phyloP scores from a whole-genome alignment of 345 rosid genomes.

The Mallotus nudiflorus region DNA sequence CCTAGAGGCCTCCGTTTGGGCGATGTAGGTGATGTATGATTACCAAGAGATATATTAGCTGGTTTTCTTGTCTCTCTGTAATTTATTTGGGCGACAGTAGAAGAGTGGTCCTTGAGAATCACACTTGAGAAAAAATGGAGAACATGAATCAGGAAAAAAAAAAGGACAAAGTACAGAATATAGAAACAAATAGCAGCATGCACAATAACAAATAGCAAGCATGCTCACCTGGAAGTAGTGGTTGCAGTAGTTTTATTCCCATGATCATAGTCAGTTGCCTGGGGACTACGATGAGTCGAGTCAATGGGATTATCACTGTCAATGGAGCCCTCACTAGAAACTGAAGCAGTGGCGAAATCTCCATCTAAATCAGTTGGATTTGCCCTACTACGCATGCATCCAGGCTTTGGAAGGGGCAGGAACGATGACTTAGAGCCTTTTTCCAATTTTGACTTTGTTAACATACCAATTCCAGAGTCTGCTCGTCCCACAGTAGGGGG shows the following conservation, averaged over 20 bases:
- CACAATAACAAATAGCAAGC: not conserved
- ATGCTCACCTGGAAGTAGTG: conserved; percentile 32
- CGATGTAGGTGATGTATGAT: conserved; percentile 58
- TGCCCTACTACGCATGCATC: conserved; percentile 10
- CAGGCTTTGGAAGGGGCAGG: conserved; percentile 29
- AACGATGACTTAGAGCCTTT: conserved; percentile 16
- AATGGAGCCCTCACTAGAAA: conserved; percentile 26
- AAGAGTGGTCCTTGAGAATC: conserved; percentile 53
- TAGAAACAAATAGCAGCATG: not conserved
- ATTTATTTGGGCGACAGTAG: conserved; percentile 42
- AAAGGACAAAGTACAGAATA: no score
- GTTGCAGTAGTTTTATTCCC: conserved; percentile 17
- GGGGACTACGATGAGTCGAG: conserved; percentile 18
- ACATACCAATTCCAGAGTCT: conserved; percentile 21
- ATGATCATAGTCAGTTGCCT: conserved; percentile 24
- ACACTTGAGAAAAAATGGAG: conserved; percentile 30
- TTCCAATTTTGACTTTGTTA: conserved; percentile 15
- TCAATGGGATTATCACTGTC: conserved; percentile 27
- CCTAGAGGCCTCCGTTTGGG: conserved; percentile 62
- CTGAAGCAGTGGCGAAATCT: conserved; percentile 28
- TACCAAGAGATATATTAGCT: conserved; percentile 42
- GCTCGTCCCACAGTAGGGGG: conserved; percentile 10
- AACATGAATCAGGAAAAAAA: conserved; percentile 15
- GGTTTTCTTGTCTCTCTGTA: conserved; percentile 67
- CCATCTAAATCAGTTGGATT: conserved; percentile 21